A percentile compares a stretch with the other conserved stretches of the same genome.
phyloP scores from a whole-genome alignment of 2,329 filamentous ascomycete species.

The Exophiala alcalophila region DNA sequence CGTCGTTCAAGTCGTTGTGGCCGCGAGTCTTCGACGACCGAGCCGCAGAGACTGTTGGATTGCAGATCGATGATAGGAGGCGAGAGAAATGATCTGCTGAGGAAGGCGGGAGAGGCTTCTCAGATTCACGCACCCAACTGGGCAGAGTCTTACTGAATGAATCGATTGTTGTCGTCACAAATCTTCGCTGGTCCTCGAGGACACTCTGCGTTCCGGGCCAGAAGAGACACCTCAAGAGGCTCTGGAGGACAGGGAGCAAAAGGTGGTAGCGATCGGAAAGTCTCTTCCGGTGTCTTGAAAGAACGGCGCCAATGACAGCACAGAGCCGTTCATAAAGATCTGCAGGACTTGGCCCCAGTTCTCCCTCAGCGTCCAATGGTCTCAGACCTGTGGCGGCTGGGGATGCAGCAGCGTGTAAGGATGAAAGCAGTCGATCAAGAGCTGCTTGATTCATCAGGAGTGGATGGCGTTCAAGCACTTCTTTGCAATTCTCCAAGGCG shows the following conservation, averaged over 20 bases:
- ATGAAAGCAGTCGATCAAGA: conserved; percentile 43
- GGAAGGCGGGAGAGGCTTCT: conserved; percentile 33
- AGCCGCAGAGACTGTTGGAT: conserved; percentile 58
- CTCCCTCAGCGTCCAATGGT: conserved; percentile 27
- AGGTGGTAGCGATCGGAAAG: conserved; percentile 61
- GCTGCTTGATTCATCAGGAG: conserved; percentile 45
- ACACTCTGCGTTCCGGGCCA: conserved; percentile 32
- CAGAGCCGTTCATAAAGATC: conserved; percentile 55
- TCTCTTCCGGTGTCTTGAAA: conserved; percentile 57
- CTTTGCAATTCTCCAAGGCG: conserved; percentile 40
- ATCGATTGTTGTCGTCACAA: conserved; percentile 4
- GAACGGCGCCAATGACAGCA: conserved; percentile 50
- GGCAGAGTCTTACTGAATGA: conserved; percentile 26
- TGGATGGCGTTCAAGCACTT: conserved; percentile 42
- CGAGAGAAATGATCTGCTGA: conserved; percentile 52
- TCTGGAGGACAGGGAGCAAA: conserved; percentile 54
- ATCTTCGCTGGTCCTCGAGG: conserved; percentile 3
- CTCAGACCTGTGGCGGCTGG: conserved; percentile 20
- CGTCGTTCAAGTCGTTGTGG: conserved; percentile 50
- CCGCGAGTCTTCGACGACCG: conserved; percentile 38
- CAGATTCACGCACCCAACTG: conserved; percentile 26
- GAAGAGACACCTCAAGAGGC: conserved; percentile 56
- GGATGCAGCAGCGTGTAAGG: conserved; percentile 39
- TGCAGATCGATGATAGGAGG: conserved; percentile 59
- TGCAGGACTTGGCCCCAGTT: conserved; percentile 22